Percentiles rank a stretch among this genome's conserved stretches.
phyloP scores from a whole-genome alignment of 805 yeast genomes.

The Teunomyces gatunensis region DNA sequence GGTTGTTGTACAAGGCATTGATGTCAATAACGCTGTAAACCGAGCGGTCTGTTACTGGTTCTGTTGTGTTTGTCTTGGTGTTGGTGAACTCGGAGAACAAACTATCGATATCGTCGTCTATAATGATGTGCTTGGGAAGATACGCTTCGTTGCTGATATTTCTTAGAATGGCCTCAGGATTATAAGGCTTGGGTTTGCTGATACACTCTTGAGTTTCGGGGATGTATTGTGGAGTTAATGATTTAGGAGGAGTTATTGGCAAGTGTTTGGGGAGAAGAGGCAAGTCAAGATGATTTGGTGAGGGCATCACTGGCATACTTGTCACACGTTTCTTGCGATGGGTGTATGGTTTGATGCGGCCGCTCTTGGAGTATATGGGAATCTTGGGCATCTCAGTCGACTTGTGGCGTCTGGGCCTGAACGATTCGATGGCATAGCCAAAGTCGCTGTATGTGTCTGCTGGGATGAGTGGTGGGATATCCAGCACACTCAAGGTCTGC shows the following conservation, averaged over 20 bases:
- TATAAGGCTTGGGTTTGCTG: background rate
- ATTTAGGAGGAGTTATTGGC: background rate
- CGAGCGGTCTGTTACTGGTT: background rate
- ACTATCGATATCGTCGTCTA: constrained; percentile 14
- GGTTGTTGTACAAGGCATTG: constrained; percentile 7
- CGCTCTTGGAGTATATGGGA: constrained; percentile 22
- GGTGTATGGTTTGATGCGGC: constrained; percentile 16
- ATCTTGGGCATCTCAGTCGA: constrained; percentile 29
- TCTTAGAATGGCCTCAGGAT: background rate
- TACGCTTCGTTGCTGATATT: background rate
- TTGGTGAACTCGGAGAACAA: constrained; percentile 11
- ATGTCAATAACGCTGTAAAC: constrained; percentile 1
- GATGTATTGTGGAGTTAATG: background rate
- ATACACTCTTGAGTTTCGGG: background rate
- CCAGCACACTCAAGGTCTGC: constrained; percentile 9
- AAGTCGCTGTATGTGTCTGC: constrained; percentile 27
- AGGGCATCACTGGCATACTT: constrained; percentile 19
- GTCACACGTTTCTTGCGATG: constrained; percentile 13
- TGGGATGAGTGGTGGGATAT: constrained; percentile 18
- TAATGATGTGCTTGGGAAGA: constrained; percentile 1
- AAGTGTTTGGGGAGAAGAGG: background rate
- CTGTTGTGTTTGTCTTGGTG: constrained; percentile 2
- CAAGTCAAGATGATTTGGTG: background rate
- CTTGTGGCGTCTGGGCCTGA: constrained; percentile 23
- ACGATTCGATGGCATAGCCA: constrained; percentile 25